Evolutionary conservation across 108 stramenopile species (phyloP).

Genomic region (Nitzschia sp.): DNA sequence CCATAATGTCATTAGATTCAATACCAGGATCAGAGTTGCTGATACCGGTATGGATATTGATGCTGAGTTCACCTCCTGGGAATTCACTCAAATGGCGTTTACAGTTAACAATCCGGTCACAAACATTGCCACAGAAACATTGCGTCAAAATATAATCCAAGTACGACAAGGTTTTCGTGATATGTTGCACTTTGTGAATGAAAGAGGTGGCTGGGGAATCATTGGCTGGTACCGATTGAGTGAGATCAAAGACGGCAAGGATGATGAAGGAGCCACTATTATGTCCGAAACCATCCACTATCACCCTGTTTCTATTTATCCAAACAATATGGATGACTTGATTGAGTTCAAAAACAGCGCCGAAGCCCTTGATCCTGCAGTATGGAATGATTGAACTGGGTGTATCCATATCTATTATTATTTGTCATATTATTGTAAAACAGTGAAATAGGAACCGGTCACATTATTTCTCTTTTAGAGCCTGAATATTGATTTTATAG

Average conservation of each 20-base stretch:
- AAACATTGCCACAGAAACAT: too few species aligned
- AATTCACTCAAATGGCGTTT: background rate
- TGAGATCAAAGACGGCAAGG: background rate
- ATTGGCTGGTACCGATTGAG: background rate
- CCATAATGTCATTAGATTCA: background rate
- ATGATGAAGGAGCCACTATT: background rate
- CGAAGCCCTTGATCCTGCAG: too few species aligned
- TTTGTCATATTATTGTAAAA: too few species aligned
- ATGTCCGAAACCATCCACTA: background rate
- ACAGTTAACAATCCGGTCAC: too few species aligned
- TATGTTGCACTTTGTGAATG: background rate
- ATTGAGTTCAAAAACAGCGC: background rate
- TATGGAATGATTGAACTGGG: too few species aligned
- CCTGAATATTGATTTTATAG: too few species aligned
- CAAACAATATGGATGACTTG: background rate
- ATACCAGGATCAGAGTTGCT: background rate
- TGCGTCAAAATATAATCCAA: background rate
- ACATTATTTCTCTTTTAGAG: too few species aligned
- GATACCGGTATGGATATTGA: background rate
- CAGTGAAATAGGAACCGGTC: too few species aligned
- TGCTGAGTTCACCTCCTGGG: background rate
- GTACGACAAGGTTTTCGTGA: background rate
- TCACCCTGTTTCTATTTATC: background rate
- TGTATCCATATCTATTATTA: too few species aligned
- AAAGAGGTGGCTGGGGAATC: background rate